Base-by-base conservation (phyloP, 768 basidiomycete genomes). In the Hypsizygus marmoreus region DNA sequence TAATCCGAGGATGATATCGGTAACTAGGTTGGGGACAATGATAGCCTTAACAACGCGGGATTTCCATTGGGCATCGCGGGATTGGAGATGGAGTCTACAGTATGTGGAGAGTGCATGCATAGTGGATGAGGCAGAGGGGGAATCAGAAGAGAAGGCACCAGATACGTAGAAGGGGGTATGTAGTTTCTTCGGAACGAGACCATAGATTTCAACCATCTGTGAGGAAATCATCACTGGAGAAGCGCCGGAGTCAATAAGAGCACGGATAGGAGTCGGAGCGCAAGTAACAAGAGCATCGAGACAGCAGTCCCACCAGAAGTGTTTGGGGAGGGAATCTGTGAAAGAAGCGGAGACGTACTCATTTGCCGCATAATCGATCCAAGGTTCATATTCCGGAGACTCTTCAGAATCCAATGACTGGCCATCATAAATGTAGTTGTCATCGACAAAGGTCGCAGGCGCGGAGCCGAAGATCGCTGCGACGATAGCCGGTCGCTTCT, bases 11-110 rank as follows among this genome's bases (percentile, higher is more conserved):
- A 48, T 14, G 0, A 48, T 6, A 13, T 24, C 24, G 13, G 40
- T 29, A 36, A 31, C 33, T 9, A 48, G 32, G 11, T 35, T 25
- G 9, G 40, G 24, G 2, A 23, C 38, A n/a, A 48, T 42, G 12
- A 48, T 6, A 13, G 40, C 30, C 2, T 33, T 34, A 23, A 48
- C 40, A 12, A 8, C 38, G 17, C 28, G n/a, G 22, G 44, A 45
- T 19, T 26, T 25, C 31, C 35, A 45, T 24, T 14, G 17, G 19
- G 31, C 6, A 13, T 48, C 31, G 9, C 11, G 6, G 12, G 37
- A 45, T 17, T 23, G 20, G n/a, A 33, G n/a, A 23, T 13, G 23
- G 16, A 48, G 2, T 35, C 31, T 48, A 36, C 35, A 36, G 35
- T 36, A 36, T 9, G 20, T 19, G 5, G 8, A 36, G 20, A 36